A percentile compares a stretch with the other conserved stretches of the same genome.
Conservation (phyloP, 768 basidiomycete species). For the Leccinellum albellum region DNA sequence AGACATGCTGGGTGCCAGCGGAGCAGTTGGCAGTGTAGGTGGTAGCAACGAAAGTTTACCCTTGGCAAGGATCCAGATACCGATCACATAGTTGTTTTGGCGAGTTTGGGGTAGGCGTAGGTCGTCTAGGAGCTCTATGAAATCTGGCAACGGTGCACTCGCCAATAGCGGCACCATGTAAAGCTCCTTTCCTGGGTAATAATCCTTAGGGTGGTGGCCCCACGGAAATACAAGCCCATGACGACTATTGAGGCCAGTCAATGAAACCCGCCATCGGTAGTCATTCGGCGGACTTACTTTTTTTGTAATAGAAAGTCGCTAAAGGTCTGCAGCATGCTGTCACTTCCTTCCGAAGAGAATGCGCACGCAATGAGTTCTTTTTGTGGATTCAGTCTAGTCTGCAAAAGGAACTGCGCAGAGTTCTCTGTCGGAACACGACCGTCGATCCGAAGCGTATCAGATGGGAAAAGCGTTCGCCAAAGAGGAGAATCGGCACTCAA, state of each 20-base stretch:
- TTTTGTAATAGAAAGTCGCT: slow-evolving; percentile 68
- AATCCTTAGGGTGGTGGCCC: slow-evolving; percentile 70
- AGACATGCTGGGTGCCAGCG: slow-evolving; percentile 7
- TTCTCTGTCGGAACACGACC: slow-evolving; percentile 78
- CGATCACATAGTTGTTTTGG: slow-evolving; percentile 64
- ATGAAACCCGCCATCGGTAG: slow-evolving; percentile 8
- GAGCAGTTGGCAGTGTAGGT: slow-evolving; percentile 23
- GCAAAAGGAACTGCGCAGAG: slow-evolving; percentile 74
- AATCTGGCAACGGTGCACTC: slow-evolving; percentile 72
- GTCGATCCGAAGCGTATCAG: slow-evolving; percentile 67
- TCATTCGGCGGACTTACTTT: slow-evolving; percentile 46
- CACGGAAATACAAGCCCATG: slow-evolving; percentile 86
- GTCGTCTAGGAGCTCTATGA: slow-evolving; percentile 77
- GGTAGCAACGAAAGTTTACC: slow-evolving; percentile 60
- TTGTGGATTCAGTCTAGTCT: slow-evolving; percentile 68
- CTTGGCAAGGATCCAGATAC: slow-evolving; percentile 82
- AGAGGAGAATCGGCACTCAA: slow-evolving; percentile 54
- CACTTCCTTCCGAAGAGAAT: slow-evolving; percentile 53
- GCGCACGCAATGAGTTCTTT: slow-evolving; percentile 81
- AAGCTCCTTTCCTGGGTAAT: slow-evolving; percentile 77
- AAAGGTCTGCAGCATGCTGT: slow-evolving; percentile 52
- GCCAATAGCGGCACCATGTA: slow-evolving; percentile 79
- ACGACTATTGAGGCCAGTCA: slow-evolving; percentile 46
- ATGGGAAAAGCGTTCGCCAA: slow-evolving; percentile 77
- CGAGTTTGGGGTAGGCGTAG: slow-evolving; percentile 64